phyloP scores from a whole-genome alignment of 306 rosid genomes.

The Sicyos baderoa region DNA sequence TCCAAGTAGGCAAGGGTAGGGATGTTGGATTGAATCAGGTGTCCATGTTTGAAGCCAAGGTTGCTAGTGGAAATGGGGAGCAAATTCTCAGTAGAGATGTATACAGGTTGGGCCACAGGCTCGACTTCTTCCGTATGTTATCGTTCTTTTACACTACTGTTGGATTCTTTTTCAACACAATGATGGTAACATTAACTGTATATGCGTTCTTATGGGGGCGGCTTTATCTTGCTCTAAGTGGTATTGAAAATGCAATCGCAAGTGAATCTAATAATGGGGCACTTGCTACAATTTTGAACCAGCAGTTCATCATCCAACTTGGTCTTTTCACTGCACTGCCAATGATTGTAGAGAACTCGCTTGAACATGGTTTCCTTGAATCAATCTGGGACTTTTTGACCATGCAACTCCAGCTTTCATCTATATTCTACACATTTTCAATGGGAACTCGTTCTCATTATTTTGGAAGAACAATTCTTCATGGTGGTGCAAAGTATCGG shows the following conservation, averaged over 20 bases:
- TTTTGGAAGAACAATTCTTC: conserved; percentile 77
- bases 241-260: conserved; percentile 51
- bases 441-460: conserved; percentile 77
- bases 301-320: conserved; percentile 69
- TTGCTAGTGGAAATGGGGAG: conserved; percentile 90
- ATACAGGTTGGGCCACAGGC: conserved; percentile 74
- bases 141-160: conserved; percentile 78
- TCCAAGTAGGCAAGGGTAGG: conserved; percentile 92
- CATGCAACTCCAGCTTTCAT: conserved; percentile 86
- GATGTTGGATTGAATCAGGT: conserved; percentile 85
- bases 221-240: conserved; percentile 62
- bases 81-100: conserved; percentile 78
- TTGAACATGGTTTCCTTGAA: conserved; percentile 71
- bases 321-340: conserved; percentile 85
- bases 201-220: conserved; percentile 81
- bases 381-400: conserved; percentile 78
- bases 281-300: conserved; percentile 53
- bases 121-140: conserved; percentile 76
- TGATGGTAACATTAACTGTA: conserved; percentile 64
- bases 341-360: conserved; percentile 81
- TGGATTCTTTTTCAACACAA: conserved; percentile 74
- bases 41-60: conserved; percentile 91
- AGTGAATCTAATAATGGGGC: conserved; percentile 38
- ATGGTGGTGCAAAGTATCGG: conserved; percentile 85
- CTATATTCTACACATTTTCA: conserved; percentile 78